A percentile compares a stretch with the other conserved stretches of the same genome.
phyloP scores from a whole-genome alignment of 345 rosid genomes.

The Lepidium sativum region DNA sequence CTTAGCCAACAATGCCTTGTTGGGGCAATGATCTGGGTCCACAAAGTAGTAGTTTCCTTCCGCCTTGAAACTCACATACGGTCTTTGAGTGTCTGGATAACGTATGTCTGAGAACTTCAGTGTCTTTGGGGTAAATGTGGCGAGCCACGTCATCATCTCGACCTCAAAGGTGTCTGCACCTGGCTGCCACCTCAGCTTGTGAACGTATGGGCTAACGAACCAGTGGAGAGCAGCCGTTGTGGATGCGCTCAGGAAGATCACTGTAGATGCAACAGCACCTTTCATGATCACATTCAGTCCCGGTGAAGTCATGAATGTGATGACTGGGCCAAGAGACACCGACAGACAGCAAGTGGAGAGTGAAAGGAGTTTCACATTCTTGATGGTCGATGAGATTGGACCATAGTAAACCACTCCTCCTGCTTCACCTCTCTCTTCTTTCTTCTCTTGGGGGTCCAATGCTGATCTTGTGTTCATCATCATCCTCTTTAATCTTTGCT shows the following conservation, averaged over 20 bases:
- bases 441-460: slow-evolving; percentile 55
- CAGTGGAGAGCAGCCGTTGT: slow-evolving; percentile 80
- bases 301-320: slow-evolving; percentile 88
- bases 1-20: slow-evolving; percentile 86
- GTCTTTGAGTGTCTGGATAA: slow-evolving; percentile 68
- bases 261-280: slow-evolving; percentile 82
- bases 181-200: slow-evolving; percentile 89
- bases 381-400: slow-evolving; percentile 77
- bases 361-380: slow-evolving; percentile 87
- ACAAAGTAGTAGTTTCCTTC: slow-evolving; percentile 64
- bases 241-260: slow-evolving; percentile 75
- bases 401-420: slow-evolving; percentile 56
- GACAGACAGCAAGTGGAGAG: slow-evolving; percentile 97
- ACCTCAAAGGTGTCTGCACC: slow-evolving; percentile 86
- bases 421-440: slow-evolving; percentile 30
- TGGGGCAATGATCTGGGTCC: slow-evolving; percentile 70
- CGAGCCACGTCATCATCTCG: slow-evolving; percentile 95
- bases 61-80: slow-evolving; percentile 82
- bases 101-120: slow-evolving; percentile 75
- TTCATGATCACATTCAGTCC: slow-evolving; percentile 76
- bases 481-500: slow-evolving; percentile 40
- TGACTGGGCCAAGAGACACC: slow-evolving; percentile 79
- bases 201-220: slow-evolving; percentile 90
- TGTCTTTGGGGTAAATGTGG: slow-evolving; percentile 46
- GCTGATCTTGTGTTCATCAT: slow-evolving; percentile 53